A percentile compares a stretch with the other conserved stretches of the same genome.
phyloP scores from a whole-genome alignment of 805 yeast species.

The Torulaspora maleeae region DNA sequence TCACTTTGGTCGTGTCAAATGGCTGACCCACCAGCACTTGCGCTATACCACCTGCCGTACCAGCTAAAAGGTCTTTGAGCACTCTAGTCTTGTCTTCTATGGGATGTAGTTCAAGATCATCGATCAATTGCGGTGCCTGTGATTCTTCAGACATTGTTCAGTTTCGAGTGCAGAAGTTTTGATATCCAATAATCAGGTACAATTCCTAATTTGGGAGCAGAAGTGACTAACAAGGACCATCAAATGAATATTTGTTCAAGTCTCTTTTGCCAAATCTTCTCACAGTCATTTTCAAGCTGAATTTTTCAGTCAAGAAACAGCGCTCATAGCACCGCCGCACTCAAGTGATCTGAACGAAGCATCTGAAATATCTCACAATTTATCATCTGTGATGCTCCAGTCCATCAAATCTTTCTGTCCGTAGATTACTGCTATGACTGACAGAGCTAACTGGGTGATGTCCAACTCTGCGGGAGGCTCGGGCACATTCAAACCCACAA shows the following conservation, averaged over 20 bases:
- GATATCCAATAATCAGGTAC: not conserved
- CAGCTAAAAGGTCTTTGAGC: slow-evolving; percentile 76
- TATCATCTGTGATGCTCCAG: slow-evolving; percentile 10
- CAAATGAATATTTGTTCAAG: not conserved
- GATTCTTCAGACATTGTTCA: slow-evolving; percentile 34
- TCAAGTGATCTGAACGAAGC: not conserved
- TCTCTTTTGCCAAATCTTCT: not conserved
- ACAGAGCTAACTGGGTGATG: slow-evolving; percentile 18
- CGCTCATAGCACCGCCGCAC: slow-evolving; percentile 1
- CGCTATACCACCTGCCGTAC: slow-evolving; percentile 93
- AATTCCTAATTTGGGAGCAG: not conserved
- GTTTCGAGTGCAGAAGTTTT: not conserved
- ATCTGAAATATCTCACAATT: not conserved
- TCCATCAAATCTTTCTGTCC: slow-evolving; percentile 29
- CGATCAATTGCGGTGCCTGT: slow-evolving; percentile 33
- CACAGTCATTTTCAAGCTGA: not conserved
- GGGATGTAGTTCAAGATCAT: slow-evolving; percentile 24
- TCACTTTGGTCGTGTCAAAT: slow-evolving; percentile 89
- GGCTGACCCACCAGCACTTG: slow-evolving; percentile 97
- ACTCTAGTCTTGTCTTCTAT: slow-evolving; percentile 24
- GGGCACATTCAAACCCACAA: slow-evolving; percentile 4
- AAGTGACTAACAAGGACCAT: no score
- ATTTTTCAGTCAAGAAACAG: not conserved
- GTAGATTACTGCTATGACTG: slow-evolving; percentile 21
- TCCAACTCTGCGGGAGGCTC: slow-evolving; percentile 11